Evolutionary conservation across 176 grass and related monocot genomes (phyloP), one percentile per base, ranked within the genome.

Genomic region (Cymbopogon citratus): DNA sequence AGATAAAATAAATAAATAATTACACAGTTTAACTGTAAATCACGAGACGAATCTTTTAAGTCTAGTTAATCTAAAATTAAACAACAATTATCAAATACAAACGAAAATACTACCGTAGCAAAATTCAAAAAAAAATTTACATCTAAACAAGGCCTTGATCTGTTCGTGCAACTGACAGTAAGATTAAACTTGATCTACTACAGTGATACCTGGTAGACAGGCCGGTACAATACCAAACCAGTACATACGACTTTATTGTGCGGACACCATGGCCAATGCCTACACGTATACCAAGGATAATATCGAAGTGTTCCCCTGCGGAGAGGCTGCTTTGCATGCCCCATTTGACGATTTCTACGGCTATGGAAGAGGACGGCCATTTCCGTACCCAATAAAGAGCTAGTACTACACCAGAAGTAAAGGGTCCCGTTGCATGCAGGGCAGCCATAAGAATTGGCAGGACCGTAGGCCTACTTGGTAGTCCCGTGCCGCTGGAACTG

Each of bases 331-430:
- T 27, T 26, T 64, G 78, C 72, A 72, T 73, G 78, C 14, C 44
- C 25, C 71, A 71, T 46, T 77, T 6, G 16, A 48, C 9, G 21
- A 69, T 68, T 82, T 66, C 69, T 12, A 68, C 78, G 59, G 74
- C 72, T 39, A 66, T n/a, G 35, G 65, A 89, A 85, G 36, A 66
- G 26, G 31, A 65, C 59, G 77, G 40, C 6, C 44, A 0, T 9
- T 35, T 73, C 87, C 83, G 83, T 85, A 73, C 73, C 44, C 46
- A 79, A 52, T 69, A 51, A 77, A 78, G 83, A 71, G 12, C 60
- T n/a, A n/a, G n/a, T n/a, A n/a, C n/a, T 48, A 26, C 25, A 49
- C 4, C 31, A 27, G 33, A 72, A 35, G 66, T 52, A 49, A n/a
- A n/a, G 77, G 87, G 78, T 44, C 83, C 82, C 34, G 9, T 29